A percentile compares a stretch with the other conserved stretches of the same genome.
Conservation (phyloP, 805 yeast genomes). For the Pichia cabralensis region DNA sequence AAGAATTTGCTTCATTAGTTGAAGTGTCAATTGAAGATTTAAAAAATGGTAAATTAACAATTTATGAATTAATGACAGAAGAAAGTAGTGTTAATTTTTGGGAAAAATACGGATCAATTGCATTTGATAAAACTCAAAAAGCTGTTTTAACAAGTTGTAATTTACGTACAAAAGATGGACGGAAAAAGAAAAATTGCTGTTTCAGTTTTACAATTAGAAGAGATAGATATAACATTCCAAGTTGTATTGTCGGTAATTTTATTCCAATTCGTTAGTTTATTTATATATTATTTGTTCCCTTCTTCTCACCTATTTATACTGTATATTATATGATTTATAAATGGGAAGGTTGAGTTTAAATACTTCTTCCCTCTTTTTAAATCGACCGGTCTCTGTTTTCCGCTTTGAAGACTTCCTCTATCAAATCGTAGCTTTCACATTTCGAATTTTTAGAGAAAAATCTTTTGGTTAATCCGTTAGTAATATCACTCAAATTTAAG, state of each 20-base stretch:
- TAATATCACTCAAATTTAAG: slow-evolving; percentile 23
- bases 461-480: slow-evolving; percentile 19
- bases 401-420: slow-evolving; percentile 7
- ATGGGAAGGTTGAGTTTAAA: no score
- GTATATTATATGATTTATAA: no score
- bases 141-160: slow-evolving; percentile 91
- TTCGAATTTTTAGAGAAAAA: slow-evolving; percentile 14
- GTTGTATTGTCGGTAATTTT: slow-evolving; percentile 92
- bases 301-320: neutral
- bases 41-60: slow-evolving; percentile 85
- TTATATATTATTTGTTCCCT: slow-evolving; percentile 20
- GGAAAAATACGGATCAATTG: slow-evolving; percentile 96
- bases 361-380: no score
- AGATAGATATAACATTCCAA: slow-evolving; percentile 89
- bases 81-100: slow-evolving; percentile 94
- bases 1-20: slow-evolving; percentile 89
- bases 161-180: slow-evolving; percentile 71
- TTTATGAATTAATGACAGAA: slow-evolving; percentile 89
- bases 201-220: slow-evolving; percentile 89
- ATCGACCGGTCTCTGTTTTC: neutral
- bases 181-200: slow-evolving; percentile 75
- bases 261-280: slow-evolving; percentile 52
- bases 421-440: slow-evolving; percentile 6
- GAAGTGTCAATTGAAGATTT: slow-evolving; percentile 85
- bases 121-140: slow-evolving; percentile 91